phyloP scores from a whole-genome alignment of 441 rosid species.

The Breynia disticha region DNA sequence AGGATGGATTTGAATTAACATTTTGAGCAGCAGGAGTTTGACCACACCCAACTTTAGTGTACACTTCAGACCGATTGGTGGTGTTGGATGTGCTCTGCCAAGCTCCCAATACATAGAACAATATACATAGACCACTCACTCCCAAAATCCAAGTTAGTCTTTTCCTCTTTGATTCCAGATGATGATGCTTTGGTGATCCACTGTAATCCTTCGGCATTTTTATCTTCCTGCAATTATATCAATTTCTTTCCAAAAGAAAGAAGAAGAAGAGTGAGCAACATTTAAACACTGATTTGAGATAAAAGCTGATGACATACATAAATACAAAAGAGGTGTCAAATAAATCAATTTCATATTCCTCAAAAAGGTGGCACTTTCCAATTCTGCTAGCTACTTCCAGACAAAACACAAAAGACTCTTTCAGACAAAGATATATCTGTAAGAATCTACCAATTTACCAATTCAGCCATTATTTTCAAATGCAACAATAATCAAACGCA shows the following conservation, averaged over 20 bases:
- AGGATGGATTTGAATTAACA: slow-evolving; percentile 15
- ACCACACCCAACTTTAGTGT: slow-evolving; percentile 38
- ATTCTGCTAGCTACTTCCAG: too few species aligned
- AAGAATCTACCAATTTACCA: too few species aligned
- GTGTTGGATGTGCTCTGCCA: slow-evolving; percentile 52
- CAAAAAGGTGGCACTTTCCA: too few species aligned
- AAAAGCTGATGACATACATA: too few species aligned
- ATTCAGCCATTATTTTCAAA: too few species aligned
- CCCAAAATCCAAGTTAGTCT: slow-evolving; percentile 67
- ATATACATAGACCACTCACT: slow-evolving; percentile 66
- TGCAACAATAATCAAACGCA: too few species aligned
- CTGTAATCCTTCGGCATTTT: slow-evolving; percentile 56
- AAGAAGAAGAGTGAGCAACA: neutral
- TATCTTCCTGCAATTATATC: slow-evolving; percentile 8
- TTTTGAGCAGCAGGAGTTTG: slow-evolving; percentile 20
- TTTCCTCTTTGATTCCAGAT: slow-evolving; percentile 52
- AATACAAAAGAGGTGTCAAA: too few species aligned
- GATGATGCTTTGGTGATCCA: slow-evolving; percentile 53
- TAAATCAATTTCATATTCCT: too few species aligned
- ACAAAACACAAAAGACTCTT: too few species aligned
- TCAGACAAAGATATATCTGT: too few species aligned
- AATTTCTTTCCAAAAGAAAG: neutral
- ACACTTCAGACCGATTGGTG: slow-evolving; percentile 25
- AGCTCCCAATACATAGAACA: slow-evolving; percentile 72
- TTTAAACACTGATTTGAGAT: too few species aligned